Evolutionary conservation across 140 eudicot species (phyloP).

Genomic region (Oenanthe javanica): DNA sequence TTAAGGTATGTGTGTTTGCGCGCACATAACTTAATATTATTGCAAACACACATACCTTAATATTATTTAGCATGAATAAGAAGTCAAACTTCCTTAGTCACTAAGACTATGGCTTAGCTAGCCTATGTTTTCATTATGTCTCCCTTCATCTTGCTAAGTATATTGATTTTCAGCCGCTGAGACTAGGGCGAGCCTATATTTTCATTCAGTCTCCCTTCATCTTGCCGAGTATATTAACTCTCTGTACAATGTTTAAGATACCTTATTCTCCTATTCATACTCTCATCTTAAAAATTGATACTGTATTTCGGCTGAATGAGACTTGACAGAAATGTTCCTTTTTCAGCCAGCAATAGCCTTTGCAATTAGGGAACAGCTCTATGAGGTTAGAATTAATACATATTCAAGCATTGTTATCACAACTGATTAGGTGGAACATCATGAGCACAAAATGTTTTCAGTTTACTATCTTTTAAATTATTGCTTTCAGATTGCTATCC

Average conservation of each 20-base stretch:
- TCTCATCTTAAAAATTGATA: background rate
- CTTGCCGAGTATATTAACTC: background rate
- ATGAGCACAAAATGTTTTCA: background rate
- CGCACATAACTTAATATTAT: too few relatives aligned
- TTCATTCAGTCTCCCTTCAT: too few relatives aligned
- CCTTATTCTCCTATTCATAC: background rate
- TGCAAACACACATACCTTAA: background rate
- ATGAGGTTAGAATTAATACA: conserved; percentile 49
- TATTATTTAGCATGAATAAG: background rate
- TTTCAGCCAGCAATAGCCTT: conserved; percentile 95
- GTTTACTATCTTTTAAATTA: background rate
- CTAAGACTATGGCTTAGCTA: too few relatives aligned
- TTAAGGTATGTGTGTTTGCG: background rate
- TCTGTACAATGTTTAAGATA: background rate
- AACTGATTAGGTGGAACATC: background rate
- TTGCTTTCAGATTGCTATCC: conserved; percentile 65
- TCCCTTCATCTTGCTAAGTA: too few relatives aligned
- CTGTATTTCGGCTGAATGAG: background rate
- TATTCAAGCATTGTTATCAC: background rate
- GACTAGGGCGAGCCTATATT: too few relatives aligned
- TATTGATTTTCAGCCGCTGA: too few relatives aligned
- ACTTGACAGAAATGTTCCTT: conserved; percentile 14
- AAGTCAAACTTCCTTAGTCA: too few relatives aligned
- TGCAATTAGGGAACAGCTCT: conserved; percentile 94
- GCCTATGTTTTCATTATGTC: too few relatives aligned